Base-by-base conservation (phyloP, 2,329 filamentous ascomycete species). In the Alternaria tenuissima region DNA sequence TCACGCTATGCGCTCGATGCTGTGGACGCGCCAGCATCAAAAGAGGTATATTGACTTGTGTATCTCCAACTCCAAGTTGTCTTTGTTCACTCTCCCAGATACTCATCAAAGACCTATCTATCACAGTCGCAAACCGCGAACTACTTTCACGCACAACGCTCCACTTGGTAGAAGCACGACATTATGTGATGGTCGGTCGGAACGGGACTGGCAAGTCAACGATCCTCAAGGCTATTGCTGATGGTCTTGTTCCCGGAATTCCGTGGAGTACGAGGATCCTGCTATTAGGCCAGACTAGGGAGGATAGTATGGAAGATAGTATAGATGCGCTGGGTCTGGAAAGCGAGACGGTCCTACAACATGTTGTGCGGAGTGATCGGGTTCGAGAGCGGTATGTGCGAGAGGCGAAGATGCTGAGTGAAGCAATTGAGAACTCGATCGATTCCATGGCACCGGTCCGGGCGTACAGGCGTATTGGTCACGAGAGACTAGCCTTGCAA, bases 161-260 rank as follows among this genome's bases (percentile, higher is more conserved):
- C 36, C 86, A 88, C 24, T 80, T 96, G 3, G 91, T 94, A 65
- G 86, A 88, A 51, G 89, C 91, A 0, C 83, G 88, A 46, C 85
- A 91, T 62, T 96, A 96, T 81, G 92, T 91, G 0, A 81, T 96
- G 2, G 83, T 94, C 20, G 93, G 92, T 0, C 85, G 91, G 7
- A 96, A 96, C 78, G 92, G 92, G 0, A 90, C 89, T 2, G 93
- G 92, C 6, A 96, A 96, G 74, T 94, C 91, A 4, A 94, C 91
- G 0, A 79, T 94, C 7, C 81, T 95, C 16, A 87, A 87, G 70
- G 91, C 92, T 1, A 88, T 96, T 66, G 89, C 88, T 5, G 88
- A 93, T 62, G 92, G 92, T 69, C 83, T 93, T 34, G 90, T 96
- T 16, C 91, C 92, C 0, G 92, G 91, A 0, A 78, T 79, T 8